phyloP scores from a whole-genome alignment of 2,329 filamentous ascomycete genomes.

The Sarocladium kiliense region DNA sequence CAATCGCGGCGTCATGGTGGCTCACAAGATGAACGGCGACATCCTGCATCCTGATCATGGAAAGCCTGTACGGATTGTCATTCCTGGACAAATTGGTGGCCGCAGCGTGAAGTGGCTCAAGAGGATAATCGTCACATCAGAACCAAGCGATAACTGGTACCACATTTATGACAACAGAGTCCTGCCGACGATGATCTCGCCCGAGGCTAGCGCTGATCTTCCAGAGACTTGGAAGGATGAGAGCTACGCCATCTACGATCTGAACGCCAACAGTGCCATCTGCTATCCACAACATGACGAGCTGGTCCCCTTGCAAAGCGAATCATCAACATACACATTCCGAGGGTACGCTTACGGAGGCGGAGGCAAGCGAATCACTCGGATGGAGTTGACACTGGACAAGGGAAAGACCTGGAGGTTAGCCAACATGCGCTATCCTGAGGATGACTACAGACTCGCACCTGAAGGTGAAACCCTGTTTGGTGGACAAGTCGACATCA shows the following conservation, averaged over 20 bases:
- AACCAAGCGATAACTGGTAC: constrained; percentile 89
- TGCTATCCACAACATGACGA: constrained; percentile 79
- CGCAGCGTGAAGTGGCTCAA: constrained; percentile 49
- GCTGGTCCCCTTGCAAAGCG: constrained; percentile 33
- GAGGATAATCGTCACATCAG: constrained; percentile 44
- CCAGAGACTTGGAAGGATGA: constrained; percentile 82
- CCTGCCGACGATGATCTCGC: constrained; percentile 77
- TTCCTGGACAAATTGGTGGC: constrained; percentile 45
- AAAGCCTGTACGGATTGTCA: constrained; percentile 39
- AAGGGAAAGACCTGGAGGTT: constrained; percentile 76
- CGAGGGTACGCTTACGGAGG: constrained; percentile 86
- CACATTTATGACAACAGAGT: constrained; percentile 93
- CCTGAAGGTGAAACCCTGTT: constrained; percentile 60
- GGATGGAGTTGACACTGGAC: constrained; percentile 79
- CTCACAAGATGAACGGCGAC: constrained; percentile 46
- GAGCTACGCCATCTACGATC: constrained; percentile 86
- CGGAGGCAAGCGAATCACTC: constrained; percentile 75
- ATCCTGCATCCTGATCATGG: constrained; percentile 46
- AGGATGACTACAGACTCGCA: constrained; percentile 71
- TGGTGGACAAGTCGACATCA: constrained; percentile 74
- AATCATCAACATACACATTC: constrained; percentile 53
- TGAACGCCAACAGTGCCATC: constrained; percentile 80
- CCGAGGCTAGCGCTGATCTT: constrained; percentile 71
- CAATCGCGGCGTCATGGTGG: constrained; percentile 41
- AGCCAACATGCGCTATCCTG: constrained; percentile 73